A percentile compares a stretch with the other conserved stretches of the same genome.
These are phyloP conservation scores for Populus trichocarpa DNA, from an alignment of 441 rosid genomes.

Conservation along the genomic window DNA sequence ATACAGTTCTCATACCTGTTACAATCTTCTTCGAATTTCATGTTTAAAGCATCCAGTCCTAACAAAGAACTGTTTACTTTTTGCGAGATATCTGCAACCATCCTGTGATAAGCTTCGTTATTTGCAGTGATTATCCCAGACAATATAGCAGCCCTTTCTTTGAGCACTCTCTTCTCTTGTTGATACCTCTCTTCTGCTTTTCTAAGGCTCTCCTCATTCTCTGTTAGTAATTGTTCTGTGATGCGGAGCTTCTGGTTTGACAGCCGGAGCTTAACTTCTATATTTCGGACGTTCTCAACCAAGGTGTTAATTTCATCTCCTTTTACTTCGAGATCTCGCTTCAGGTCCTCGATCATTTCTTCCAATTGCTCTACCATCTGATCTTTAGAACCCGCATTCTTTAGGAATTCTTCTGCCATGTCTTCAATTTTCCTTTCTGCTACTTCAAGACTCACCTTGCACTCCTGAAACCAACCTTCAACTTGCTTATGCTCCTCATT, in stretches of 20 bases:
- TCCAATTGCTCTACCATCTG: slow-evolving; percentile 45
- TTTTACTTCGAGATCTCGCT: slow-evolving; percentile 67
- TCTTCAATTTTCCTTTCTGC: slow-evolving; percentile 62
- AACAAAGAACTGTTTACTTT: slow-evolving; percentile 31
- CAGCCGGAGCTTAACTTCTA: slow-evolving; percentile 82
- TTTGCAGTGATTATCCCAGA: slow-evolving; percentile 36
- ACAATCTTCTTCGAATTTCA: slow-evolving; percentile 38
- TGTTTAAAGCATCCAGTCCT: slow-evolving; percentile 36
- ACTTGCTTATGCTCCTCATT: slow-evolving; percentile 52
- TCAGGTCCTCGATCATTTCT: slow-evolving; percentile 56
- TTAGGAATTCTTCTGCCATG: slow-evolving; percentile 47
- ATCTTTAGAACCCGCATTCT: slow-evolving; percentile 39
- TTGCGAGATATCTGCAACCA: slow-evolving; percentile 45
- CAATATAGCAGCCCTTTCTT: slow-evolving; percentile 41
- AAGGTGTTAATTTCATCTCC: slow-evolving; percentile 61
- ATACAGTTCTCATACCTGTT: slow-evolving; percentile 35
- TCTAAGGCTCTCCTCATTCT: slow-evolving; percentile 67
- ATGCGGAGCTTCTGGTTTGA: slow-evolving; percentile 96
- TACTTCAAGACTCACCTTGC: slow-evolving; percentile 49
- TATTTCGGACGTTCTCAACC: slow-evolving; percentile 48
- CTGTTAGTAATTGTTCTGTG: slow-evolving; percentile 73
- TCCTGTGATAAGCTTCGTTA: slow-evolving; percentile 38
- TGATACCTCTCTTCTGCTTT: slow-evolving; percentile 57
- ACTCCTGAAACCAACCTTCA: slow-evolving; percentile 44
- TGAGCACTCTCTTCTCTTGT: slow-evolving; percentile 54